These are phyloP conservation scores for Podospora bellae-mahoneyi DNA, from an alignment of 495 filamentous ascomycete species.

Conservation along the genomic window DNA sequence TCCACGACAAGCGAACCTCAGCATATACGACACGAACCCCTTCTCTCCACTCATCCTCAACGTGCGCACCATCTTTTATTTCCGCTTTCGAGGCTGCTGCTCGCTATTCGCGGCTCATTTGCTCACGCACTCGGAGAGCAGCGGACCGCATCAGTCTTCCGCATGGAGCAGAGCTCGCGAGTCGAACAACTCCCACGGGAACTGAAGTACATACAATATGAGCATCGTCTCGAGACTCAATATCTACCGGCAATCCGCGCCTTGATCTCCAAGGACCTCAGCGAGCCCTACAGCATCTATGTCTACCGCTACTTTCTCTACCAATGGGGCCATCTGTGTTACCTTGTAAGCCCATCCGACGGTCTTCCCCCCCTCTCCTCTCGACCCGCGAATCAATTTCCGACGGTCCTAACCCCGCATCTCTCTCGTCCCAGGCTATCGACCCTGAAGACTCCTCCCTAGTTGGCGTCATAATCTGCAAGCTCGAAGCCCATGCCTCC, in stretches of 20 bases:
- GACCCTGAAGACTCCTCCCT: conserved; percentile 50
- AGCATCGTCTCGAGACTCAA: conserved; percentile 67
- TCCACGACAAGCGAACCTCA: neutral
- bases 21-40: neutral
- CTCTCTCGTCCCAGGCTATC: conserved; percentile 56
- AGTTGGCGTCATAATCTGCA: conserved; percentile 92
- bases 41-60: neutral
- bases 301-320: conserved; percentile 98
- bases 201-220: conserved; percentile 81
- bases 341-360: conserved; percentile 58
- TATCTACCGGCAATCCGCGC: conserved; percentile 87
- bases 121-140: neutral
- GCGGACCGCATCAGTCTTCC: neutral
- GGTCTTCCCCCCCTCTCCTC: neutral
- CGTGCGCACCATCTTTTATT: neutral
- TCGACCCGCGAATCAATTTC: conserved; percentile 8
- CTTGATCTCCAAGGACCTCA: conserved; percentile 93
- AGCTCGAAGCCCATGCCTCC: conserved; percentile 80
- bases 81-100: neutral
- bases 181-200: conserved; percentile 43
- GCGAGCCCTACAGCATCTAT: conserved; percentile 99
- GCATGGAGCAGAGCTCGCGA: conserved; percentile 24
- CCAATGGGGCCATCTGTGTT: conserved; percentile 96
- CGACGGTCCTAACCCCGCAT: conserved; percentile 7
- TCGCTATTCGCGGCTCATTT: neutral